Evolutionary conservation across 2,329 filamentous ascomycete genomes (phyloP), one percentile per base, ranked within the genome.

Genomic region (Moelleriella libera): DNA sequence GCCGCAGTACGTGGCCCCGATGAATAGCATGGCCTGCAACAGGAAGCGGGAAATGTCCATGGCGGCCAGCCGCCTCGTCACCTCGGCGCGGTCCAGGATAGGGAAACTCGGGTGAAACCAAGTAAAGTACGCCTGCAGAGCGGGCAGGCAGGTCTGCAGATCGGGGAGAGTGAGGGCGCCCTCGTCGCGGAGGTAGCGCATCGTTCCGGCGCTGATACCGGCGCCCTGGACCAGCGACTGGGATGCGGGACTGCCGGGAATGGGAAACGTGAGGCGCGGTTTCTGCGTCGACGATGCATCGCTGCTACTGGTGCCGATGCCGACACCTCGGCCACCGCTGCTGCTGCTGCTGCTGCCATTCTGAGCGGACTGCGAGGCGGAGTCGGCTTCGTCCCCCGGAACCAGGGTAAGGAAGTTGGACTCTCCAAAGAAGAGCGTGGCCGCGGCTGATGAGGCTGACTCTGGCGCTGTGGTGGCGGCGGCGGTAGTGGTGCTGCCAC

Each of bases 81-180:
- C 59, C 0, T 68, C 65, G 1, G 60, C 59, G 4, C 71, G 66
- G 51, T 77, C 71, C 1, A 78, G 52, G 10, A 78, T 65, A 0
- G 75, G 72, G 44, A 76, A 78, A 47, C 71, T 72, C 0, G 75
- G 72, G 51, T 78, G 75, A 46, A 76, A 77, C 68, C 72, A 75
- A 28, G 64, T 60, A 47, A 78, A 78, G 58, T 76, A 78, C 0
- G 73, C 72, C 14, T 67, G 60, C 1, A 77, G 54, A 0, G 74
- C 60, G 1, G 63, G 63, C 4, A 69, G 59, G 41, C 68, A 68
- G 14, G 68, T 62, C 2, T 63, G 55, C 11, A 60, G 52, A 2
- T 68, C 62, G 0, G 74, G 73, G 29, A 74, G 68, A 0, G 66
- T 64, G 41, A 76, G 67, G 10, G 58, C 61, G 6, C 60, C 60